Percentiles rank a stretch among this genome's conserved stretches.
Conservation (phyloP, 768 basidiomycete genomes). For the Lactarius hengduanensis region DNA sequence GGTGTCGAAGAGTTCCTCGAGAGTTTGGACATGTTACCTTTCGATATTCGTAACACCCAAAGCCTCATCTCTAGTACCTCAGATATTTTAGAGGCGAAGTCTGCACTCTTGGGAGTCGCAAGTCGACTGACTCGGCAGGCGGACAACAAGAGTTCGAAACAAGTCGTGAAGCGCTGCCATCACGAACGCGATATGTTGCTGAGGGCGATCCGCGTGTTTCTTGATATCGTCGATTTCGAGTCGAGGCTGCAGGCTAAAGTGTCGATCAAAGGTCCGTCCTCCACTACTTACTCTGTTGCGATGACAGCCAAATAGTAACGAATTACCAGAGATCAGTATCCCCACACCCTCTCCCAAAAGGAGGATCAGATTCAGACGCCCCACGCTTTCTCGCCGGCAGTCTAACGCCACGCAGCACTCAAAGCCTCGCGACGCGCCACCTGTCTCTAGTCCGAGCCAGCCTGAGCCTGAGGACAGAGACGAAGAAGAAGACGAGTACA, state of each 20-base stretch:
- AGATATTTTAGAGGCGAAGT: slow-evolving; percentile 10
- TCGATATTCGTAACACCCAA: slow-evolving; percentile 15
- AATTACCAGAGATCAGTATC: neutral
- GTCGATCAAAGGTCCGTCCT: slow-evolving; percentile 13
- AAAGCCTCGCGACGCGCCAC: slow-evolving; percentile 2
- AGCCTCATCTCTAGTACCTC: slow-evolving; percentile 15
- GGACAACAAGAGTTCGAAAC: neutral
- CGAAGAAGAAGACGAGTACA: slow-evolving; percentile 17
- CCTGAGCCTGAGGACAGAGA: neutral
- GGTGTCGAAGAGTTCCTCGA: slow-evolving; percentile 23
- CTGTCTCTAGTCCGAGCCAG: neutral
- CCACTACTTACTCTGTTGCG: neutral
- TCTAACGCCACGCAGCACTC: neutral
- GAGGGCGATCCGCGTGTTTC: slow-evolving; percentile 17
- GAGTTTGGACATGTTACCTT: slow-evolving; percentile 7
- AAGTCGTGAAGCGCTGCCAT: slow-evolving; percentile 11
- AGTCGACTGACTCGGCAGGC: neutral
- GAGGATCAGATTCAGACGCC: slow-evolving; percentile 10
- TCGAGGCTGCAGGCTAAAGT: slow-evolving; percentile 14
- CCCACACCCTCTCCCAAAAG: slow-evolving; percentile 13
- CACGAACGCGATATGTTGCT: slow-evolving; percentile 15
- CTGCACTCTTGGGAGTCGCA: slow-evolving; percentile 5
- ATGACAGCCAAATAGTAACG: neutral
- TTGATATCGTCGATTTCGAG: slow-evolving; percentile 20
- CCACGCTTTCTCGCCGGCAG: slow-evolving; percentile 14